Conservation (phyloP, 257 asterid species). For the Pogostemon cablin region DNA sequence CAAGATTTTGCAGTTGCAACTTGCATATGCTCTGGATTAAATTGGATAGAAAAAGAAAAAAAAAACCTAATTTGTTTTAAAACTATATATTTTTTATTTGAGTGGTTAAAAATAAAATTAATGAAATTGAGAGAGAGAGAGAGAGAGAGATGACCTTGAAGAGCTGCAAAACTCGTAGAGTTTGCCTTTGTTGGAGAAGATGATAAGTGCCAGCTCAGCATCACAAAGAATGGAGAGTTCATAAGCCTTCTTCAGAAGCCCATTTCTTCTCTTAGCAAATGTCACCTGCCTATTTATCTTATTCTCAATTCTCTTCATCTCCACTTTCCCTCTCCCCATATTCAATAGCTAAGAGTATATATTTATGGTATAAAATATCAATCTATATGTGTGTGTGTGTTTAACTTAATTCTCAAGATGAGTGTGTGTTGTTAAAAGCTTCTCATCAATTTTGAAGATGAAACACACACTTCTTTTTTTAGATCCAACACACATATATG, state of each 20-base stretch:
- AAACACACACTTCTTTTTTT: conserved; percentile 18
- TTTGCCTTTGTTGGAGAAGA: conserved; percentile 41
- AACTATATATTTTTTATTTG: no score
- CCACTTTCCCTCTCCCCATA: conserved; percentile 78
- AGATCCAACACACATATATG: conserved; percentile 34
- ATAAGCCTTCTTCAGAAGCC: conserved; percentile 66
- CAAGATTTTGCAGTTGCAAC: no score
- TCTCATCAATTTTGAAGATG: neutral
- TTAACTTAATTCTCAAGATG: no score
- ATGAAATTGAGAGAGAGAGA: conserved; percentile 1
- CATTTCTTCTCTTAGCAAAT: conserved; percentile 71
- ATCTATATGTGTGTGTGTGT: no score
- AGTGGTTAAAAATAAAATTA: neutral
- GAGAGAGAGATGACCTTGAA: conserved; percentile 27
- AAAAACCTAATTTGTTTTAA: no score
- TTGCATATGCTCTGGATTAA: no score
- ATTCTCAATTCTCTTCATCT: conserved; percentile 65
- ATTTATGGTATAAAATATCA: neutral
- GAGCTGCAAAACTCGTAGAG: conserved; percentile 39
- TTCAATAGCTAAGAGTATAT: neutral
- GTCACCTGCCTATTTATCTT: conserved; percentile 72
- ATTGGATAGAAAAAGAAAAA: no score
- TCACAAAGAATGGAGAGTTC: conserved; percentile 64
- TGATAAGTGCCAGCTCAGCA: conserved; percentile 38
- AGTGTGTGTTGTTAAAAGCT: neutral